Percentiles rank a stretch among this genome's conserved stretches.
Conservation (phyloP, 257 asterid species). For the Avicennia marina region DNA sequence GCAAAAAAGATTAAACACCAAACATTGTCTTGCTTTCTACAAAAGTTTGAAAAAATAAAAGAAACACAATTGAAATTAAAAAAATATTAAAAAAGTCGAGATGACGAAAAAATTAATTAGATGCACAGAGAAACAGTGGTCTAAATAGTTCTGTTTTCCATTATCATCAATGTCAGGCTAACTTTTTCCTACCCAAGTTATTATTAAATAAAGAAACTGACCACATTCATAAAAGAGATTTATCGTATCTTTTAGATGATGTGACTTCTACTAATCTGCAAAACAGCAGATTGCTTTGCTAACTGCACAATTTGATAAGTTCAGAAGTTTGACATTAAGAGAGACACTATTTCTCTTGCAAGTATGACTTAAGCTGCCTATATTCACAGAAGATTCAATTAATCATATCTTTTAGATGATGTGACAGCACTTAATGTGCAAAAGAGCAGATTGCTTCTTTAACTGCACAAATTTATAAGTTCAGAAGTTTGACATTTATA, state of each 20-base stretch:
- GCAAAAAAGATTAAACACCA: background rate
- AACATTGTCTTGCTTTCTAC: background rate
- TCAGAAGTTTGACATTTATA: background rate
- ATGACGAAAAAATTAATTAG: conserved; percentile 1
- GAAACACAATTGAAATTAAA: background rate
- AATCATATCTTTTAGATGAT: background rate
- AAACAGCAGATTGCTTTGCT: no score
- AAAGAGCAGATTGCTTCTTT: conserved; percentile 3
- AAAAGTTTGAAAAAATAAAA: background rate
- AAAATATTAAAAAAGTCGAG: background rate
- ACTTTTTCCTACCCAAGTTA: background rate
- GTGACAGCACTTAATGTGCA: background rate
- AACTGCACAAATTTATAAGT: background rate
- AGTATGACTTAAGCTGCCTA: no score
- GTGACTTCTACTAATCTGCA: no score
- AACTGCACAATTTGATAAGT: no score
- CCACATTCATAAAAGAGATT: no score
- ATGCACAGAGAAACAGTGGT: background rate
- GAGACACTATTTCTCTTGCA: no score
- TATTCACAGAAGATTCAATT: no score
- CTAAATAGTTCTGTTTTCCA: background rate
- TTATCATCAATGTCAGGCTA: background rate
- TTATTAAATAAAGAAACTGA: background rate
- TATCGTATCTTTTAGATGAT: no score
- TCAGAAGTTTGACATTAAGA: no score